Conservation (phyloP, 192 early-diverging fungal species). For the Phlyctochytrium arcticum region DNA sequence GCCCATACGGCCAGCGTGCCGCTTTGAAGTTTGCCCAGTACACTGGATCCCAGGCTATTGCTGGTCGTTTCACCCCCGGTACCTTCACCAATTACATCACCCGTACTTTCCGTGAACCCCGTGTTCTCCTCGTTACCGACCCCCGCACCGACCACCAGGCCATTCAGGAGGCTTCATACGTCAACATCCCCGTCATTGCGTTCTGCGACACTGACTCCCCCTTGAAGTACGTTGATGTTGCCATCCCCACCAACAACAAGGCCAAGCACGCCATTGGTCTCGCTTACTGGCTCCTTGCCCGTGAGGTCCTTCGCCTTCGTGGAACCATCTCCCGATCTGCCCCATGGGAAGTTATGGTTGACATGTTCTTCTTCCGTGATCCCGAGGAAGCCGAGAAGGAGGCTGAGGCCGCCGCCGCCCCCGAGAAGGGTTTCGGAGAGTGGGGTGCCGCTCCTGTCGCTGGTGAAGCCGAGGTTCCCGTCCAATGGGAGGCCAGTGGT, state of each 20-base stretch:
- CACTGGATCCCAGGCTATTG: constrained; percentile 98
- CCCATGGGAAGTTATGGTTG: constrained; percentile 97
- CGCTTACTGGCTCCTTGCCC: constrained; percentile 94
- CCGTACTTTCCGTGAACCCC: constrained; percentile 98
- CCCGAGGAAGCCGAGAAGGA: constrained; percentile 96
- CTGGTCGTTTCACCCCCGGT: constrained; percentile 99
- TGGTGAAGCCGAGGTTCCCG: constrained; percentile 18
- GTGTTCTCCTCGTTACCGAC: constrained; percentile 96
- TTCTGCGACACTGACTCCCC: constrained; percentile 97
- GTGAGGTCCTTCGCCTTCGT: constrained; percentile 98
- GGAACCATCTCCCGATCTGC: constrained; percentile 80
- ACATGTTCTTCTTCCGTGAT: constrained; percentile 99
- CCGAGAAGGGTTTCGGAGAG: constrained; percentile 30
- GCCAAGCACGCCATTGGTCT: constrained; percentile 99
- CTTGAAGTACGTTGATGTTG: constrained; percentile 92
- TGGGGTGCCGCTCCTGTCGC: constrained; percentile 22
- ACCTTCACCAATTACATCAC: constrained; percentile 99
- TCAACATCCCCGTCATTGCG: constrained; percentile 99
- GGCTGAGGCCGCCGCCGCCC: constrained; percentile 54
- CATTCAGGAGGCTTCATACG: constrained; percentile 98
- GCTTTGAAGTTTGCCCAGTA: constrained; percentile 97
- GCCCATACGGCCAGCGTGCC: constrained; percentile 97
- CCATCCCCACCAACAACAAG: constrained; percentile 99
- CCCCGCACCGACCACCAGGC: constrained; percentile 98
- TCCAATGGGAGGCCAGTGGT: constrained; percentile 27